Base-by-base conservation (phyloP, 2,329 filamentous ascomycete genomes). In the Gremmenia infestans region DNA sequence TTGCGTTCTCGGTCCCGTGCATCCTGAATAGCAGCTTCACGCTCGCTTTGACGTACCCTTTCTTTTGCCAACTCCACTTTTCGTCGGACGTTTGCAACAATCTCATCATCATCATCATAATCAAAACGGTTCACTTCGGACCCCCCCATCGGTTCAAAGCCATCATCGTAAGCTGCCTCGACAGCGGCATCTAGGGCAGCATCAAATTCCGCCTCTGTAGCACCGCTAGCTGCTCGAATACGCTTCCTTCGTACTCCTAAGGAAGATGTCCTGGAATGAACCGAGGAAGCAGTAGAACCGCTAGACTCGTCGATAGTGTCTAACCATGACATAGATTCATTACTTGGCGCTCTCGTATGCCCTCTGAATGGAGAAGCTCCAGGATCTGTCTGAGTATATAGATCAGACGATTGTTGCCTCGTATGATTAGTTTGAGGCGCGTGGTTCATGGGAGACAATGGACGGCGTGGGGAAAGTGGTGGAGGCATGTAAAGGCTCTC, bases 161-260 rank as follows among this genome's bases (percentile, higher is more conserved):
- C 89, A 60, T 97, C 91, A 69, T 96, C 88, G 70, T 97, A 99
- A 5, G 93, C 94, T 50, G 93, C 93, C 72, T 97, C 94, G 8
- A 97, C 92, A 14, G 94, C 94, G 23, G 92, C 93, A 73, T 97
- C 93, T 45, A 97, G 78, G 4, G 94, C 94, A 8, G 91, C 91
- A 72, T 97, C 92, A 63, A 97, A 96, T 68, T 96, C 92, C 6
- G 89, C 87, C 70, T 96, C 90, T 0, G 90, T 94, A 32, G 81
- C 84, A 46, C 85, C 85, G 61, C 88, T 93, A 2, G 79, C 70
- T 37, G 78, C 78, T 49, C 87, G 83, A 52, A 90, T 81, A 61
- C 88, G 86, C 66, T 87, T 89, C 60, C 87, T 80, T 59, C 83
- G 80, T 48, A 88, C 73, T 45, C 84, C 81, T 56, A 86, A 73